Evolutionary conservation across 2,329 filamentous ascomycete genomes (phyloP), one percentile per base, ranked within the genome.

Genomic region (Stagonosporopsis cucurbitacearum): DNA sequence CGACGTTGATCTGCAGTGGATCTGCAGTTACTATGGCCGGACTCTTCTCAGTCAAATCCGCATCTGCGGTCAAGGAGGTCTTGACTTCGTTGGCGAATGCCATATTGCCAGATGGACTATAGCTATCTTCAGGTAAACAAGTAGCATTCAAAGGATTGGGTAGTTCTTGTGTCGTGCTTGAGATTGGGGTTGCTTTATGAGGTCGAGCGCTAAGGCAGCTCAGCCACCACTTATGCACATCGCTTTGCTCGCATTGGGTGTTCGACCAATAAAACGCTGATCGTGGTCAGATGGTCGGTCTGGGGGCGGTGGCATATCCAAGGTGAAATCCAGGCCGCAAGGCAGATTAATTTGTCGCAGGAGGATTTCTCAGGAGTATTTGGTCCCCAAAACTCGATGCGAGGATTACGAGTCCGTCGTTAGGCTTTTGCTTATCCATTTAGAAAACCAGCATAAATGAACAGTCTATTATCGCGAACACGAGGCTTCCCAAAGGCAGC

Each of bases 181-280:
- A 20, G 13, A 12, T 20, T 9, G 28, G 7, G 2, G 32, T 46
- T 37, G 32, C 28, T 44, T 35, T n/a, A 37, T 33, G 37, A 20
- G 52, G 28, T 49, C 30, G 46, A 33, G 25, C 37, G 61, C 61
- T 51, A 62, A 65, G 56, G 23, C 25, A 50, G 52, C 62, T 52
- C 54, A 54, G 60, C 60, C 60, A 59, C 55, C 59, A 61, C 55
- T 11, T 11, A 52, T 40, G 53, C 52, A 48, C 36, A 40, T 65
- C 63, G 59, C 55, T 54, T 62, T 64, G 35, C 59, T 65, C 63
- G 60, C 37, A 47, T 62, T 50, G 20, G 35, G 32, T 23, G 32
- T 4, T 35, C 4, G 6, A 33, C 41, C 49, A 52, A 46, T 46
- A 11, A 45, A 33, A 17, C 2, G 4, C 7, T 7, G 26, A 15